Base-by-base conservation (phyloP, 495 filamentous ascomycete genomes). In the Sabuloglossum arenarium region DNA sequence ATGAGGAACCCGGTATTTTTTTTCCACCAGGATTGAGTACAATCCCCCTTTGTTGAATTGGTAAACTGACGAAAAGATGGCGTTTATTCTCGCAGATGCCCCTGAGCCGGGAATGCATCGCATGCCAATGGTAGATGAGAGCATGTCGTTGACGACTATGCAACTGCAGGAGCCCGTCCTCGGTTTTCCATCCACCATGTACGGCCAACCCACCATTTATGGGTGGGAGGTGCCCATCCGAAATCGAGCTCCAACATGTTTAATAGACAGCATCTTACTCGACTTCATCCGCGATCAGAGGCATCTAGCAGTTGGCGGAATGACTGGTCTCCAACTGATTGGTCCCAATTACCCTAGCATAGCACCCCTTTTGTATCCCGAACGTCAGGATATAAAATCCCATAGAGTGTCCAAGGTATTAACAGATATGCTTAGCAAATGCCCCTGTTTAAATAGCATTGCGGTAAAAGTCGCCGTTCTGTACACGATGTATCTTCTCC, bases 381-480 rank as follows among this genome's bases (percentile, higher is more conserved):
- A 80, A 51, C 69, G n/a, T n/a, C n/a, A 70, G 32, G 72, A 71
- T 58, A 64, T 66, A 6, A 71, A 75, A 59, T 79, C 80, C 1
- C 85, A 90, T 62, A 82, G 84, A 0, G 71, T 90, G 1, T 88
- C 84, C 21, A 85, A 83, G 60, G 78, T 91, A 9, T 84, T 90
- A 61, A 88, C 82, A 25, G 86, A 90, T 64, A 85, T 91, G 58
- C 70, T 90, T 0, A 69, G 76, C 39, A 80, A 78, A 24, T 88
- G 90, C 59, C 84, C 86, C 0, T 78, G 80, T 58, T 74, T 93
- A 8, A 69, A 68, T 12, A 67, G 68, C 1, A 72, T 89, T 0
- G 86, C 87, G 4, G 86, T 89, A 64, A 80, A 84, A 60, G 77
- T 88, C 3, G 85, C 79, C 19, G 75, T 88, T 6, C 71, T 90